Evolutionary conservation across 257 asterid genomes (phyloP).

Genomic region (Verbena officinalis): DNA sequence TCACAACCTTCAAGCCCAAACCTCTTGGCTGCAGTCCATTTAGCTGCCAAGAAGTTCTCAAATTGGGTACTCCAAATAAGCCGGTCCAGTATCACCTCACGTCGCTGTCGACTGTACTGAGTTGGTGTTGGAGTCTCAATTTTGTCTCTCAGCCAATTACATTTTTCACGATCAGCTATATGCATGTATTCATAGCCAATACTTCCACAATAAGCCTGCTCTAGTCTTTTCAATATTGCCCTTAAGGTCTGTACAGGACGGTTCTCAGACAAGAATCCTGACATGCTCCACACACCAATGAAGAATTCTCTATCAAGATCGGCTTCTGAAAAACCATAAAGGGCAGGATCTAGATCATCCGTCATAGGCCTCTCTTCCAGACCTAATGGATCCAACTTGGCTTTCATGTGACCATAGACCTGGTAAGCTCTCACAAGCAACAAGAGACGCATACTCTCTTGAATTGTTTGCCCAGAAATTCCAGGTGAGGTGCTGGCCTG

Average conservation of each 20-base stretch:
- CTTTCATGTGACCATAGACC: constrained; percentile 93
- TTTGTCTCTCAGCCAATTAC: constrained; percentile 91
- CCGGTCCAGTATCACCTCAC: constrained; percentile 89
- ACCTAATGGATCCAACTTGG: constrained; percentile 79
- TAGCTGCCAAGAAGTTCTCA: constrained; percentile 94
- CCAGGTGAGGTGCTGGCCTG: constrained; percentile 89
- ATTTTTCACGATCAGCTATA: constrained; percentile 80
- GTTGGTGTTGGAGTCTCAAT: constrained; percentile 88
- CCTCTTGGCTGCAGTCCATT: constrained; percentile 96
- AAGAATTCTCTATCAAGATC: constrained; percentile 96
- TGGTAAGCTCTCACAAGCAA: constrained; percentile 89
- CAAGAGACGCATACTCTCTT: constrained; percentile 85
- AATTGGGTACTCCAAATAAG: constrained; percentile 90
- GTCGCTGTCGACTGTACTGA: constrained; percentile 76
- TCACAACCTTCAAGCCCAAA: constrained; percentile 98
- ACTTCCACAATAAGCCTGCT: constrained; percentile 90
- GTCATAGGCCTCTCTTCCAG: constrained; percentile 73
- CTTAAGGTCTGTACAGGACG: constrained; percentile 90
- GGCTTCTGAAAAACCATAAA: constrained; percentile 80
- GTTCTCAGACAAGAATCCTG: constrained; percentile 88
- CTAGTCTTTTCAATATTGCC: constrained; percentile 79
- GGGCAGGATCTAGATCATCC: constrained; percentile 75
- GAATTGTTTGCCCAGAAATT: constrained; percentile 93
- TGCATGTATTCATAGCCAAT: constrained; percentile 94
- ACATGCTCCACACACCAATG: constrained; percentile 84